Percentiles rank a stretch among this genome's conserved stretches.
phyloP scores from a whole-genome alignment of 2,329 filamentous ascomycete species.

The Magnaporthales sp. region DNA sequence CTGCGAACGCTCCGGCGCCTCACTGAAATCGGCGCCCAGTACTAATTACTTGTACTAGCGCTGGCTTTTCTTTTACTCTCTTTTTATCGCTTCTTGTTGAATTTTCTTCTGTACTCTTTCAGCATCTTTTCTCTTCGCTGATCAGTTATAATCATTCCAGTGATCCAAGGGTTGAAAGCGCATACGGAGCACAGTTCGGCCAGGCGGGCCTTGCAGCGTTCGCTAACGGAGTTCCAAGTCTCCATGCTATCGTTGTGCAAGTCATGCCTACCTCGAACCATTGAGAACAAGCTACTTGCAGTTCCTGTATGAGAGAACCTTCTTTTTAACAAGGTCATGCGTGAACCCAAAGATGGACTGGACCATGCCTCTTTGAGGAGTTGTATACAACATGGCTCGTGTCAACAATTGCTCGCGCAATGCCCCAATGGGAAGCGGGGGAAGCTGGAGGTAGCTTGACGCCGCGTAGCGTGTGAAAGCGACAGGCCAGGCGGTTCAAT shows the following conservation, averaged over 20 bases:
- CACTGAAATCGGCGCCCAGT: neutral
- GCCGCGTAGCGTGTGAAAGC: neutral
- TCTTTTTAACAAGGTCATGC: neutral
- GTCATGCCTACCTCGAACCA: neutral
- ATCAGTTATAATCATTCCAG: neutral
- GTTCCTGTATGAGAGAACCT: neutral
- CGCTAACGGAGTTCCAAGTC: neutral
- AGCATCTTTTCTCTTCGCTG: neutral
- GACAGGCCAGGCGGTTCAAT: neutral
- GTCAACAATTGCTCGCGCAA: neutral
- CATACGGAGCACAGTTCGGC: neutral
- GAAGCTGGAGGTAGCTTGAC: neutral
- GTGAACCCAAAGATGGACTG: neutral
- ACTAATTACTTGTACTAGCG: neutral
- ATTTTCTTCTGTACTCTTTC: neutral
- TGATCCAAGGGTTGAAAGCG: neutral
- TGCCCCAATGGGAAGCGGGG: neutral
- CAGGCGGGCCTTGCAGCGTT: neutral
- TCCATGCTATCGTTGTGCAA: neutral
- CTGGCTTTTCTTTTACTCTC: neutral
- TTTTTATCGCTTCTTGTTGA: neutral
- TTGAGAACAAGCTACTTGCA: neutral
- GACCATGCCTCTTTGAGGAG: slow-evolving; percentile 2
- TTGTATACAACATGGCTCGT: neutral
- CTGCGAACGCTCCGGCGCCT: neutral